These are phyloP conservation scores for Neonectria coccinea DNA, from an alignment of 2,329 filamentous ascomycete species.

Conservation along the genomic window DNA sequence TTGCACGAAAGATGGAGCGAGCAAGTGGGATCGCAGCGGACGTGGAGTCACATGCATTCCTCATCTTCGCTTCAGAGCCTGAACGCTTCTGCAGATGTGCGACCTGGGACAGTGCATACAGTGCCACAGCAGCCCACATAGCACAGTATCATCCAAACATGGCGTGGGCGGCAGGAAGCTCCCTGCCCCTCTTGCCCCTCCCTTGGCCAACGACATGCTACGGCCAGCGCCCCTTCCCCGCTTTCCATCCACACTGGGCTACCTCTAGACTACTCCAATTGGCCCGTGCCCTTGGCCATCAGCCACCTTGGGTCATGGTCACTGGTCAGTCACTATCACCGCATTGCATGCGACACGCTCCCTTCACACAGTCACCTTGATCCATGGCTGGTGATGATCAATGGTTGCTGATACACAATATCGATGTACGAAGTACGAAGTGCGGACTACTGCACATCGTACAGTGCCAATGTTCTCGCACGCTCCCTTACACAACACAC, in stretches of 20 bases:
- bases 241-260: slow-evolving; percentile 30
- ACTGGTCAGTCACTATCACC: slow-evolving; percentile 40
- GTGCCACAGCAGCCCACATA: slow-evolving; percentile 1
- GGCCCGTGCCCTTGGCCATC: slow-evolving; percentile 35
- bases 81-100: neutral
- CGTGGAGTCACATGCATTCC: neutral
- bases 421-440: neutral
- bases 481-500: slow-evolving; percentile 22
- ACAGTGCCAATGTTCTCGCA: slow-evolving; percentile 17
- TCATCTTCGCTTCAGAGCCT: neutral
- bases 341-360: slow-evolving; percentile 35
- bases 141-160: slow-evolving; percentile 28
- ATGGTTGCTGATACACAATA: slow-evolving; percentile 13
- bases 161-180: slow-evolving; percentile 33
- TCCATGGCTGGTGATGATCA: slow-evolving; percentile 24
- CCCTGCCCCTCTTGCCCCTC: slow-evolving; percentile 34
- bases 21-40: neutral
- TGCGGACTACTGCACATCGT: slow-evolving; percentile 1
- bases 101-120: neutral
- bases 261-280: slow-evolving; percentile 26
- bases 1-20: neutral
- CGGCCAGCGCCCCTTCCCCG: slow-evolving; percentile 36
- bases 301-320: slow-evolving; percentile 26
- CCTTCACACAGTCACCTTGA: slow-evolving; percentile 24
- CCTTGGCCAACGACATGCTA: slow-evolving; percentile 32